A percentile compares a stretch with the other conserved stretches of the same genome.
phyloP scores from a whole-genome alignment of 148 eudicot species.

The Nyssa sinensis region DNA sequence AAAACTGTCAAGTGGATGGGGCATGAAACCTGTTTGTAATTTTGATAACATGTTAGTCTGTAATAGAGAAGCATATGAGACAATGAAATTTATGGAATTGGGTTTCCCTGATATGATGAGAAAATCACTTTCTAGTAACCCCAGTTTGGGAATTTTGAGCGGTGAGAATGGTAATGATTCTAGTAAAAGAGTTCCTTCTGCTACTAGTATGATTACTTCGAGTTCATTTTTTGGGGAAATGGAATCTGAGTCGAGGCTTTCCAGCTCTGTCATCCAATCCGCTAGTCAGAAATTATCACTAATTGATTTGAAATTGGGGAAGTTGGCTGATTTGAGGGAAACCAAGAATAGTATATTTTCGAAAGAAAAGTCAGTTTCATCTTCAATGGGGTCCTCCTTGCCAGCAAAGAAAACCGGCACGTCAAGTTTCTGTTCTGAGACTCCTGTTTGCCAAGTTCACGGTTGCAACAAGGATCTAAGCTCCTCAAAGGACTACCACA shows the following conservation, averaged over 20 bases:
- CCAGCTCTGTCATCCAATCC: conserved; percentile 25
- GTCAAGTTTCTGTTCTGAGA: conserved; percentile 10
- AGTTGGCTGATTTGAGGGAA: conserved; percentile 22
- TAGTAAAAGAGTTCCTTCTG: conserved; percentile 22
- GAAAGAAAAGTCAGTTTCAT: neutral
- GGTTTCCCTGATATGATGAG: conserved; percentile 33
- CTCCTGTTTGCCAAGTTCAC: conserved; percentile 40
- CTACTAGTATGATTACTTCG: conserved; percentile 6
- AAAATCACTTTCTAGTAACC: conserved; percentile 28
- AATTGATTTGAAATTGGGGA: conserved; percentile 47
- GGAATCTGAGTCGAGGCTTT: conserved; percentile 21
- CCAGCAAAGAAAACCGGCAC: conserved; percentile 34
- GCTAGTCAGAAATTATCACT: conserved; percentile 22
- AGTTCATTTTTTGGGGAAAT: conserved; percentile 21
- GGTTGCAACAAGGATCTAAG: conserved; percentile 49
- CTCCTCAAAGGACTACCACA: conserved; percentile 42
- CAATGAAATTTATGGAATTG: conserved; percentile 29
- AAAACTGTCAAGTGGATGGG: conserved; percentile 27
- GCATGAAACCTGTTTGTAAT: conserved; percentile 24
- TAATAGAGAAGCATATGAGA: conserved; percentile 32
- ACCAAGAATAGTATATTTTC: conserved; percentile 14
- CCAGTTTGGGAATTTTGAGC: conserved; percentile 25
- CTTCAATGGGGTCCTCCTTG: conserved; percentile 16
- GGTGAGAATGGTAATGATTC: conserved; percentile 32
- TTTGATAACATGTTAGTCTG: conserved; percentile 29